Base-by-base conservation (phyloP, 1,284 basidiomycete species). In the Leccinum pachyderme region DNA sequence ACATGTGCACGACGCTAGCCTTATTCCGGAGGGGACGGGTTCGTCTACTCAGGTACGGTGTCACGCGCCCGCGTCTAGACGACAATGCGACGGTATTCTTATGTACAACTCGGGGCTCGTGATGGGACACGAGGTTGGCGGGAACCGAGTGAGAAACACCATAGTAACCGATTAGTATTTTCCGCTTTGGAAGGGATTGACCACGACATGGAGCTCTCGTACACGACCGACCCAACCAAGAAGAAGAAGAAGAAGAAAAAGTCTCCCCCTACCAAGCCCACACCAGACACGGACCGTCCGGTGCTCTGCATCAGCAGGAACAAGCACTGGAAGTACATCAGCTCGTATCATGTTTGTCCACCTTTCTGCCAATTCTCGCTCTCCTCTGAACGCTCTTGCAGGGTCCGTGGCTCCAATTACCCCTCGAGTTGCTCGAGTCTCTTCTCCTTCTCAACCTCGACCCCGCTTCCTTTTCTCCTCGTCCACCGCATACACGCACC, bases 391-490 rank as follows among this genome's bases (percentile, higher is more conserved):
- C 35, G 12, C 1, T n/a, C 25, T 49, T 32, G 41, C 63, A 93
- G 89, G 90, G 90, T 11, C 89, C 89, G 4, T 93, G 90, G 90
- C 80, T 92, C 12, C 88, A 91, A 67, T 81, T 93, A n/a, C 89
- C 90, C 1, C 72, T 90, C 52, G 90, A 92, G 69, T 74, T 92
- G 12, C 79, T 93, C 57, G 87, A 92, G 63, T 87, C 89, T n/a
- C 77, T 92, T 3, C 77, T 90, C 41, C 72, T 81, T 31, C 76
- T 93, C 47, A 92, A 91, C 71, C 72, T 86, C 32, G 87, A 91
- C 70, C 86, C 89, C 11, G 73, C 80, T 1, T 83, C 86, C 0
- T 72, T 87, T 41, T 71, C 60, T 25, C 65, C 74, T 24, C 63
- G 68, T n/a, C 51, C 63, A 51, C 64, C 65, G 43, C 61, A 9